These are phyloP conservation scores for Protomyces arabidopsidicola DNA, from an alignment of 1,139 yeast genomes.

Conservation along the genomic window DNA sequence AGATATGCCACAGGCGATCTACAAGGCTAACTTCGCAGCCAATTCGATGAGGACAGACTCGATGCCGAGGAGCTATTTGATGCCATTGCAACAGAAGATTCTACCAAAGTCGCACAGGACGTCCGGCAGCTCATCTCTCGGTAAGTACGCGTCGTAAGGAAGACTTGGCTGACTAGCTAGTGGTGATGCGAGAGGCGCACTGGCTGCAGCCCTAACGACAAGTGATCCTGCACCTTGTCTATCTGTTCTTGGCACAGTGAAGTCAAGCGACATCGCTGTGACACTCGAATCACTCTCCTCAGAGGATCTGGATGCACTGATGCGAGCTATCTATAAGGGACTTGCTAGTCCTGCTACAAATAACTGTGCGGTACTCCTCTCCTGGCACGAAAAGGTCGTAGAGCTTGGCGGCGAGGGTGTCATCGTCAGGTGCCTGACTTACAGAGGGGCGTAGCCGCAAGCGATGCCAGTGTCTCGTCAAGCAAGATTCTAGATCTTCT, in stretches of 20 bases:
- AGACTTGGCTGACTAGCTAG: not conserved
- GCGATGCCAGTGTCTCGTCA: too few species aligned
- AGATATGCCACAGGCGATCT: not conserved
- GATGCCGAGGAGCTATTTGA: slow-evolving; percentile 11
- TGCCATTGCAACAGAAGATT: not conserved
- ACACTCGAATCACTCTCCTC: slow-evolving; percentile 56
- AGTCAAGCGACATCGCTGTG: slow-evolving; percentile 63
- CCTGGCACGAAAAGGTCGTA: slow-evolving; percentile 76
- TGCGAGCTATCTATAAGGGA: slow-evolving; percentile 81
- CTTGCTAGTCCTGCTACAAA: slow-evolving; percentile 73
- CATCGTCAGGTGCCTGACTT: slow-evolving; percentile 19
- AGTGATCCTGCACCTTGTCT: slow-evolving; percentile 36
- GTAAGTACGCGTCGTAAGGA: not conserved
- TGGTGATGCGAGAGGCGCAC: slow-evolving; percentile 20
- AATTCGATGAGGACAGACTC: slow-evolving; percentile 21
- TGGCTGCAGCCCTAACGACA: slow-evolving; percentile 7
- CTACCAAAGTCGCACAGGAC: slow-evolving; percentile 22
- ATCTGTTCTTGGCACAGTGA: slow-evolving; percentile 68
- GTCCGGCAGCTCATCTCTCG: slow-evolving; percentile 21
- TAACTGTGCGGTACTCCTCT: slow-evolving; percentile 77
- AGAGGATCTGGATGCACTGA: slow-evolving; percentile 69
- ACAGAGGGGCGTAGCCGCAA: not conserved
- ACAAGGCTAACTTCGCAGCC: not conserved
- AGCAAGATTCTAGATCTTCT: too few species aligned
- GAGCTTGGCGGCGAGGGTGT: slow-evolving; percentile 25